Evolutionary conservation across 768 basidiomycete genomes (phyloP).

Genomic region (Trametopsis cervina): DNA sequence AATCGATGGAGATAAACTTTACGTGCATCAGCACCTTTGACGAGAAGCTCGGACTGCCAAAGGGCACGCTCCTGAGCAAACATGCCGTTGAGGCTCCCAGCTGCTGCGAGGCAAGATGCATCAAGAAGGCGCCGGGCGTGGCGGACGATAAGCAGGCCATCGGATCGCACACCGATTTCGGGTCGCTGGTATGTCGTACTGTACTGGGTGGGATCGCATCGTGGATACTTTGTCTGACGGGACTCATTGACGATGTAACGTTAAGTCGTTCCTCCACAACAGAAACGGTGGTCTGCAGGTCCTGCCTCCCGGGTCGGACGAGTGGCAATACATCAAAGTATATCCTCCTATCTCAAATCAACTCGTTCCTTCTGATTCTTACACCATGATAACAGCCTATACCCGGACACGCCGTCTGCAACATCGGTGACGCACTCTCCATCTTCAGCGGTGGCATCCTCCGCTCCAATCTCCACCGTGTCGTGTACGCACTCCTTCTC

Average conservation of each 20-base stretch:
- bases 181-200: slow-evolving; percentile 18
- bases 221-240: too few relatives aligned
- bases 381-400: slow-evolving; percentile 23
- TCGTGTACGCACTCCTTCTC: slow-evolving; percentile 34
- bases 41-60: slow-evolving; percentile 26
- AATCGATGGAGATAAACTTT: slow-evolving; percentile 25
- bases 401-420: slow-evolving; percentile 29
- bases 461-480: slow-evolving; percentile 59
- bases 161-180: slow-evolving; percentile 29
- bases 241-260: too few relatives aligned
- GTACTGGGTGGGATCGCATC: too few relatives aligned
- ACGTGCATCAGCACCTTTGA: slow-evolving; percentile 25
- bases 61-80: slow-evolving; percentile 21
- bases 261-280: slow-evolving; percentile 65
- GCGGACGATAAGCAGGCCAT: slow-evolving; percentile 20
- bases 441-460: slow-evolving; percentile 61
- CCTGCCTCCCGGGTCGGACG: slow-evolving; percentile 47
- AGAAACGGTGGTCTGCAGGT: slow-evolving; percentile 67
- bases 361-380: too few relatives aligned
- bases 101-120: slow-evolving; percentile 25
- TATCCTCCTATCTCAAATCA: too few relatives aligned
- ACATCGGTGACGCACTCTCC: slow-evolving; percentile 47
- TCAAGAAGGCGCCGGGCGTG: slow-evolving; percentile 19
- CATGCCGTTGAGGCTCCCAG: slow-evolving; percentile 24
- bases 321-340: slow-evolving; percentile 66